Evolutionary conservation across 169 alveolate genomes (phyloP), one percentile per base, ranked within the genome.

Genomic region (Cryptosporidium baileyi): DNA sequence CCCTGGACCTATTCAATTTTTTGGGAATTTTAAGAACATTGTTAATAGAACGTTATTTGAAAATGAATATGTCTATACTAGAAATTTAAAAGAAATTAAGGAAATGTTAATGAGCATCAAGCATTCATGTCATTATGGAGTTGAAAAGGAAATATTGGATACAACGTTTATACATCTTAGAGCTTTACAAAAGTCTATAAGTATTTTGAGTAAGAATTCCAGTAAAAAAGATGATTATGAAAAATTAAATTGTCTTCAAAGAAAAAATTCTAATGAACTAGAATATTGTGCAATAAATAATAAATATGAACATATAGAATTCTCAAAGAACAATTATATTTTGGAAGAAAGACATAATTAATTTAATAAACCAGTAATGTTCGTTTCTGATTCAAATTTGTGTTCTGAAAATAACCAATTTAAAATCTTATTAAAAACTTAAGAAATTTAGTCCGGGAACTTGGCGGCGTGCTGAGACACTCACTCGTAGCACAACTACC

Each of bases 1-100:
- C 82, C 99, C 99, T 2, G 99, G 99, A 24, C 99, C 99, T 19
- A 96, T 97, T 24, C 97, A 97, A 90, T 96, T 93, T 91, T 90
- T 63, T 62, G 97, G 96, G 52, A 81, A 80, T 11, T 94, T 92
- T 24, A 80, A 93, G 5, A 63, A 89, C n/a, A 74, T 92, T 51
- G 93, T 93, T 41, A 95, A 93, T 91, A 89, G 95, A 52, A 90
- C 94, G 15, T 82, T 96, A 59, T 89, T 91, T 60, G 94, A 92
- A 45, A 96, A 94, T 80, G 95, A 95, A 43, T 92, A 95, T 9
- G 91, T 91, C 81, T 96, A 96, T 80, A 89, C 92, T 30, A 94
- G 91, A 80, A 94, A 92, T 93, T 81, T 96, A 44, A 90, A 94
- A 11, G 92, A 92, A 63, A 96, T 94, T 44, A 96, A 94, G 81